Evolutionary conservation across 495 filamentous ascomycete species (phyloP).

Genomic region (Penicillium pancosmium): DNA sequence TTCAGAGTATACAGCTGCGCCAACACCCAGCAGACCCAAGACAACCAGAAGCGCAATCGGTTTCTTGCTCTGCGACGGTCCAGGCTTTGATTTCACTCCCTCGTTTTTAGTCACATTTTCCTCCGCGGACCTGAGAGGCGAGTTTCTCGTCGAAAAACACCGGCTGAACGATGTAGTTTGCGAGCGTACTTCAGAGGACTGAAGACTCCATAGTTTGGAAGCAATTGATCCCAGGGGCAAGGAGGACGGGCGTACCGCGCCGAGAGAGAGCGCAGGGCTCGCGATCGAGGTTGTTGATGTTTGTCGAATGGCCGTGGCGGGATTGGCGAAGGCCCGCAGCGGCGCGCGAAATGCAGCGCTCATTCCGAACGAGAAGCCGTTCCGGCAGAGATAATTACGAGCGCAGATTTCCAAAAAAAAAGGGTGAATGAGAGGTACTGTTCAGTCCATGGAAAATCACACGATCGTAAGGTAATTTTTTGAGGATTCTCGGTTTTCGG

Average conservation of each 20-base stretch:
- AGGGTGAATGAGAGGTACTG: not conserved
- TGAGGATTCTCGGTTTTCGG: conserved; percentile 11
- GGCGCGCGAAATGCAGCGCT: conserved; percentile 41
- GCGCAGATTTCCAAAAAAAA: conserved; percentile 1
- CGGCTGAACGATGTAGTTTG: conserved; percentile 5
- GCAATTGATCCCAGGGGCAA: conserved; percentile 4
- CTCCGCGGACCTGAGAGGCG: conserved; percentile 21
- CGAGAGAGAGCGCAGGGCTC: conserved; percentile 11
- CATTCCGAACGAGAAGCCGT: conserved; percentile 35
- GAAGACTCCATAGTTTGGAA: conserved; percentile 5
- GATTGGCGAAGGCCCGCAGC: conserved; percentile 42
- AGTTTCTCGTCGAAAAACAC: conserved; percentile 22
- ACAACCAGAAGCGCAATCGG: conserved; percentile 52
- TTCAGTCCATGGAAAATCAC: conserved; percentile 21
- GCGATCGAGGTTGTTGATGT: conserved; percentile 27
- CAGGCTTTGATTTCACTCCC: conserved; percentile 18
- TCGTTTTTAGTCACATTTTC: conserved; percentile 10
- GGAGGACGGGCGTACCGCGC: conserved; percentile 3
- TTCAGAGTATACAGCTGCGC: conserved; percentile 69
- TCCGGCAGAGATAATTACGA: not conserved
- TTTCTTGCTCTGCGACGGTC: conserved; percentile 27
- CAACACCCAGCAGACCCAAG: conserved; percentile 55
- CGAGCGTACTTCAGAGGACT: not conserved
- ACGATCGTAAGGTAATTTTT: conserved; percentile 29
- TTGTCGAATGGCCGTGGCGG: conserved; percentile 32